phyloP scores from a whole-genome alignment of 257 asterid species.

The Datura wrightii region DNA sequence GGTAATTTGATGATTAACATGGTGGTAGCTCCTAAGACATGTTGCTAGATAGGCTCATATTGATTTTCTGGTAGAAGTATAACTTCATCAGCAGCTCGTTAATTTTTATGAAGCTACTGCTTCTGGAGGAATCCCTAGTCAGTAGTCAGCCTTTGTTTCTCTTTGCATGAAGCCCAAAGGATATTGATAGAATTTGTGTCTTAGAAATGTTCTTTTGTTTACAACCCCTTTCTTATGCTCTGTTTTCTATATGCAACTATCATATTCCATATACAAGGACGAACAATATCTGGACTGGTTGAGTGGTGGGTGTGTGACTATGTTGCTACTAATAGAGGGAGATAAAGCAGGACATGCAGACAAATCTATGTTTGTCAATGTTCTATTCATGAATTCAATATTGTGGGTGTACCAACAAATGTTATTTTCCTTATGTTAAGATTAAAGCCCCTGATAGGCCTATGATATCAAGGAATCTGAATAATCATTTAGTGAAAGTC shows the following conservation, averaged over 20 bases:
- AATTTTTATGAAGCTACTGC: background rate
- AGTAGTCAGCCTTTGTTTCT: background rate
- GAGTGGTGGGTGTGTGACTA: background rate
- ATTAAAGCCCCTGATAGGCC: background rate
- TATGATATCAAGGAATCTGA: background rate
- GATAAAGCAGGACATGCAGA: background rate
- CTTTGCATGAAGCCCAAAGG: background rate
- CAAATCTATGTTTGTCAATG: background rate
- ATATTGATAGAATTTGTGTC: background rate
- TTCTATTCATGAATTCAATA: conserved; percentile 3
- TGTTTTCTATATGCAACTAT: background rate
- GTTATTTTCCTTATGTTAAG: conserved; percentile 11
- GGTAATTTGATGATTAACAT: background rate
- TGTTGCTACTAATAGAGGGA: background rate
- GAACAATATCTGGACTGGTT: background rate
- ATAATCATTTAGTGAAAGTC: background rate
- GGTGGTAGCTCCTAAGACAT: background rate
- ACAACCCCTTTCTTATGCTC: background rate
- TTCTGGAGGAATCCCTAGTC: background rate
- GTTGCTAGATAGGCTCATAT: background rate
- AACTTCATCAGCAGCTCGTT: background rate
- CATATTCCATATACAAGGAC: background rate
- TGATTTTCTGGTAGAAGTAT: conserved; percentile 13
- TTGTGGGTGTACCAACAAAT: background rate
- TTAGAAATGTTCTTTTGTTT: background rate